A percentile compares a stretch with the other conserved stretches of the same genome.
Evolutionary conservation across 1,139 yeast species (phyloP).

Genomic region (Kodamaea anthophila): DNA sequence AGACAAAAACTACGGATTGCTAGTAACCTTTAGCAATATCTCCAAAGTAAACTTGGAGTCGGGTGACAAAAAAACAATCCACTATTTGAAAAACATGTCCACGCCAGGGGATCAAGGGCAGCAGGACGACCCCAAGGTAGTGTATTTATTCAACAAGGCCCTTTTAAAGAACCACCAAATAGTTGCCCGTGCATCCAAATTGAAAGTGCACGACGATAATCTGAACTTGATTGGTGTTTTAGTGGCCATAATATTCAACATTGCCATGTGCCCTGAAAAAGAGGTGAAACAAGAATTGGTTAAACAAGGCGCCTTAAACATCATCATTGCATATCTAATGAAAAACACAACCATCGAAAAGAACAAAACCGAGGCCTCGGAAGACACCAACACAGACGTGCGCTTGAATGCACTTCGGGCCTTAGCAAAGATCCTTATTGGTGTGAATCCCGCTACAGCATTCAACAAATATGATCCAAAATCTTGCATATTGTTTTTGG

Average conservation of each 20-base stretch:
- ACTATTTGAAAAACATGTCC: constrained; percentile 31
- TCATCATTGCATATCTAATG: constrained; percentile 33
- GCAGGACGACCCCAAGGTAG: constrained; percentile 16
- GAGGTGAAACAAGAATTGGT: constrained; percentile 31
- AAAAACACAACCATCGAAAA: constrained; percentile 21
- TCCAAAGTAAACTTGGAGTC: constrained; percentile 19
- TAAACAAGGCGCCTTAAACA: constrained; percentile 40
- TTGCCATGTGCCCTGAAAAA: constrained; percentile 22
- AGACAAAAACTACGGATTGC: constrained; percentile 26
- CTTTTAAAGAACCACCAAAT: constrained; percentile 23
- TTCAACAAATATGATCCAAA: constrained; percentile 36
- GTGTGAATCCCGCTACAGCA: constrained; percentile 34
- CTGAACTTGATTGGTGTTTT: constrained; percentile 14
- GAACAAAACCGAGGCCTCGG: constrained; percentile 3
- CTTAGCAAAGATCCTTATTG: constrained; percentile 39
- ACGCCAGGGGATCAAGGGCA: constrained; percentile 18
- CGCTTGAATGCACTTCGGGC: constrained; percentile 28
- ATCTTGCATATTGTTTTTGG: constrained; percentile 42
- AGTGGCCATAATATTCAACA: constrained; percentile 20
- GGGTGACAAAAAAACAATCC: constrained; percentile 17
- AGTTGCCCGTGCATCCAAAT: constrained; percentile 19
- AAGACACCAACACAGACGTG: constrained; percentile 11
- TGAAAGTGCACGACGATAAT: constrained; percentile 17
- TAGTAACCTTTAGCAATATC: constrained; percentile 33
- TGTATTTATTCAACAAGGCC: constrained; percentile 26